Base-by-base conservation (phyloP, 768 basidiomycete species). In the Epithele typhae region DNA sequence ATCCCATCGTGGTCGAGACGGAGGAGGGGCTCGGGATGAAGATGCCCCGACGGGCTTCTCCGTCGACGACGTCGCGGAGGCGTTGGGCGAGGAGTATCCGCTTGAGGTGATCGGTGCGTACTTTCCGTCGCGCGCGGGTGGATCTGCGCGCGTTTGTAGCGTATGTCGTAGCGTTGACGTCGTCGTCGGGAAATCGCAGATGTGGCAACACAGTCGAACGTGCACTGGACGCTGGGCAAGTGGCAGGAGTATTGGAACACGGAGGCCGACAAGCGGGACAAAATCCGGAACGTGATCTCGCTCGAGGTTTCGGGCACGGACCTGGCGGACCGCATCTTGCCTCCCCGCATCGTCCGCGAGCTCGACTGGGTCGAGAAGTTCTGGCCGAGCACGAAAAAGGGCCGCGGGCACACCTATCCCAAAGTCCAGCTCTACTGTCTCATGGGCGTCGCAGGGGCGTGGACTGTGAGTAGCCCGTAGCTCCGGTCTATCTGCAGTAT, bases 351-450 rank as follows among this genome's bases (percentile, higher is more conserved):
- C 19, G 87, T 90, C 30, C 76, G 88, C 43, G 90, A 97, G 46
- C 64, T 97, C 54, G 96, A 97, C 59, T 99, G 95, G 95, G 95
- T 97, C 5, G 92, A 96, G 62, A 88, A 86, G 50, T 90, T 84
- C 64, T 99, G 95, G 95, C 93, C 93, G 0, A 75, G 74, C 46
- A 81, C 80, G 38, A 78, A 81, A 57, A 86, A 82, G 63, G 61
- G 72, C 49, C 80, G 80, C 56, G 81, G 84, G 0, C 77, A 89
- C 48, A 59, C 75, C 42, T 93, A 87, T 60, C 95, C 95, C 6
- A 95, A 95, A 59, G 95, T 99, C 2, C 92, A 95, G 59, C 64
- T 95, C 41, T 99, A 99, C 63, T 97, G 95, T 59, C 70, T 99
- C 47, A 99, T 99, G 96, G 90, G 92, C 25, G 92, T 95, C 18